These are phyloP conservation scores for Phytophthora brassicae DNA, from an alignment of 352 stramenopile species.

Conservation along the genomic window DNA sequence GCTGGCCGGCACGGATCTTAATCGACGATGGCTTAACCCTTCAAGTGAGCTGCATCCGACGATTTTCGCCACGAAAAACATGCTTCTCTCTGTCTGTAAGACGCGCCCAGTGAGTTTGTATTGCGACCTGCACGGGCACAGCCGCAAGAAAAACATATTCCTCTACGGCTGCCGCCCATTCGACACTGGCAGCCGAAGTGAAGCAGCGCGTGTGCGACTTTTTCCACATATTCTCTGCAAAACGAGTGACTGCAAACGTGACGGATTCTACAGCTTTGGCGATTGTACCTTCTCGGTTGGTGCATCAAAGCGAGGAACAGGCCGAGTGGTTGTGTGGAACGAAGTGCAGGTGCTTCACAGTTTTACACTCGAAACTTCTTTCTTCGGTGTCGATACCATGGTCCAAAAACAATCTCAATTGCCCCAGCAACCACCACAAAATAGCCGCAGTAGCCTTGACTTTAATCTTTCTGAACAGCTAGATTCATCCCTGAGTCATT, in stretches of 20 bases:
- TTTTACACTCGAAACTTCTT: conserved; percentile 80
- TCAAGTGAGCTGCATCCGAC: conserved; percentile 70
- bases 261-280: conserved; percentile 62
- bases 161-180: conserved; percentile 76
- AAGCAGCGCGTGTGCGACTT: conserved; percentile 59
- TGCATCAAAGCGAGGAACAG: conserved; percentile 59
- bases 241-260: conserved; percentile 37
- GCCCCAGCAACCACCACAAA: conserved; percentile 8
- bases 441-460: conserved; percentile 13
- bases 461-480: conserved; percentile 13
- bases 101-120: conserved; percentile 66
- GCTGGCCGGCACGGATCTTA: conserved; percentile 87
- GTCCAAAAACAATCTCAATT: conserved; percentile 12
- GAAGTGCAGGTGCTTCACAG: conserved; percentile 69
- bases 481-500: conserved; percentile 34
- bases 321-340: conserved; percentile 66
- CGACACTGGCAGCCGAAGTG: conserved; percentile 32
- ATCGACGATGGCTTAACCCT: conserved; percentile 70
- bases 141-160: conserved; percentile 89
- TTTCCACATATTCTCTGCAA: conserved; percentile 75
- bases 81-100: conserved; percentile 57
- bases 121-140: conserved; percentile 90
- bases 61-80: conserved; percentile 71
- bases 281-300: conserved; percentile 78
- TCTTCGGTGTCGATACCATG: conserved; percentile 54